These are phyloP conservation scores for Ophiostoma novo-ulmi DNA, from an alignment of 2,329 filamentous ascomycete genomes.

Conservation along the genomic window DNA sequence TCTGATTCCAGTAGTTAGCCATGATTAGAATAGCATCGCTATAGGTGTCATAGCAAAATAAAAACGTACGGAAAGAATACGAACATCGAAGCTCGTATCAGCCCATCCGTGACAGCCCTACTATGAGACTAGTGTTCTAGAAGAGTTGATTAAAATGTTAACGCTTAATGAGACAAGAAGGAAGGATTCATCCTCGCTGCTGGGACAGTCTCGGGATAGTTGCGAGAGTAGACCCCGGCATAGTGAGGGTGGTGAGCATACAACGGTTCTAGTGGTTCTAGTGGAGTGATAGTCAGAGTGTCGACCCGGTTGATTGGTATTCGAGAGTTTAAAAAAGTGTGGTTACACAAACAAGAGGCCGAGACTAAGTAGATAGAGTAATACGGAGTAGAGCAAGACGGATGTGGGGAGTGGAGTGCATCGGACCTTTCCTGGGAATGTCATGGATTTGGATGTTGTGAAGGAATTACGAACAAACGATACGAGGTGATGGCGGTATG, in stretches of 20 bases:
- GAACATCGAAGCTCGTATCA: neutral
- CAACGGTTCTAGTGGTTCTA: neutral
- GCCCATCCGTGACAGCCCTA: neutral
- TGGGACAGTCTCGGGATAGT: no score
- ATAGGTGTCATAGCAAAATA: neutral
- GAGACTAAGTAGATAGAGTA: neutral
- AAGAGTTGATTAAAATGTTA: no score
- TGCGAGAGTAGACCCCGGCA: neutral
- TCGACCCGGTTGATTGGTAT: constrained; percentile 12
- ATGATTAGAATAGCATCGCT: neutral
- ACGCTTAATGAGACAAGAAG: neutral
- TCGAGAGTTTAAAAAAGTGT: neutral
- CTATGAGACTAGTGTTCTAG: neutral
- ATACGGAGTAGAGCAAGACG: neutral
- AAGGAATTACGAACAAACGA: neutral
- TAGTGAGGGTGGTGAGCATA: neutral
- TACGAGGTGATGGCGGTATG: neutral
- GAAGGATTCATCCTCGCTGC: neutral
- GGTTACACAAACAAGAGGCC: neutral
- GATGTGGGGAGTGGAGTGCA: neutral
- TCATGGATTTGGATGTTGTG: no score
- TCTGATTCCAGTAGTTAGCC: neutral
- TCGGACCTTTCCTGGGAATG: neutral
- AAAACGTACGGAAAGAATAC: neutral
- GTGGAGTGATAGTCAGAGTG: neutral